Base-by-base conservation (phyloP, 139 green algal species). In the Tetraselmis striata region DNA sequence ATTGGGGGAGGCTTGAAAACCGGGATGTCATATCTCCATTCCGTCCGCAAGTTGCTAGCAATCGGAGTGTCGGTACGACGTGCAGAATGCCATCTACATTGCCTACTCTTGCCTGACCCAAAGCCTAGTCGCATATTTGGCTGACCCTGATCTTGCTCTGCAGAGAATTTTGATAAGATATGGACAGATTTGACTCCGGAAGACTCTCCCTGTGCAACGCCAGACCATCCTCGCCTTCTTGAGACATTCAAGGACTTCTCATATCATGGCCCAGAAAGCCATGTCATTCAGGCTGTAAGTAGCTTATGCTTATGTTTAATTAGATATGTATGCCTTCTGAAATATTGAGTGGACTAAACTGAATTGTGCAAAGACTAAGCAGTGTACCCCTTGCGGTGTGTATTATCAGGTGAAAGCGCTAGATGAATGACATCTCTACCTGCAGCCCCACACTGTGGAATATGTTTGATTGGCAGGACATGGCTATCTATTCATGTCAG, bases 91-190 rank as follows among this genome's bases (percentile, higher is more conserved):
- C n/a, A n/a, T n/a, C n/a, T n/a, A n/a, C n/a, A n/a, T n/a, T 77
- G 74, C 5, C 5, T 22, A 29, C n/a, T 77, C 2, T 28, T 28
- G 74, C 26, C 74, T 28, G 74, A 18, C 25, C 25, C 2, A 77
- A 28, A 29, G 5, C 26, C 23, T 31, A 18, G 23, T 18, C 5
- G 25, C 25, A 29, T 28, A 77, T 77, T 28, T 2, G 2, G 5
- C 22, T 28, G 23, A n/a, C 5, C 74, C 74, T 29, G 25, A 28
- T 28, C 2, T 77, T 31, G 11, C 25, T n/a, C 25, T 77, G 26
- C 25, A 0, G 90, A 95, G 67, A 97, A 97, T 81, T 98, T 98
- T 86, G 94, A 98, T 87, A 89, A 90, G 31, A 90, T 94, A 27
- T 98, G 86, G 86, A 98, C 94, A 31, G 86, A 94, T 31, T 84